phyloP scores from a whole-genome alignment of 2,329 filamentous ascomycete species.

The Aspergillus caelatus region DNA sequence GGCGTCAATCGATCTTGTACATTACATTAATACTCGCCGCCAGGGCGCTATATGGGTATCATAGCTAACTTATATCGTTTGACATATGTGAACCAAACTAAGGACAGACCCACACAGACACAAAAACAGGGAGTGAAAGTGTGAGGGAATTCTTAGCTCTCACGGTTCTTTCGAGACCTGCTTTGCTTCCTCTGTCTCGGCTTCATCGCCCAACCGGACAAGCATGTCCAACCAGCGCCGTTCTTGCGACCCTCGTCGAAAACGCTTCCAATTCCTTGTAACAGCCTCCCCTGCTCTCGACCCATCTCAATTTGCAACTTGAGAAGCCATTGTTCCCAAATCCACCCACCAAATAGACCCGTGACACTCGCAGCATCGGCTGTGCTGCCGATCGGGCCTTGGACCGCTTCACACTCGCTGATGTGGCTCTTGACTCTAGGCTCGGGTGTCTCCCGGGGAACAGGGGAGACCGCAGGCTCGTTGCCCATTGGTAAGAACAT shows the following conservation, averaged over 20 bases:
- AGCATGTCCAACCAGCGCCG: constrained; percentile 61
- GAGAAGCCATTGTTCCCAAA: constrained; percentile 96
- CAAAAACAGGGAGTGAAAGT: constrained; percentile 10
- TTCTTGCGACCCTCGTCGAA: constrained; percentile 63
- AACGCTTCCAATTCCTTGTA: constrained; percentile 60
- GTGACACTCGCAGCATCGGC: constrained; percentile 73
- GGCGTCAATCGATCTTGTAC: not conserved
- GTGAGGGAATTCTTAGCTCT: constrained; percentile 4
- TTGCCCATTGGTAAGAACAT: constrained; percentile 81
- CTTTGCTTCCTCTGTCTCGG: constrained; percentile 32
- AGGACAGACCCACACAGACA: not conserved
- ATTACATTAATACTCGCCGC: constrained; percentile 24
- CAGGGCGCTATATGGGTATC: constrained; percentile 19
- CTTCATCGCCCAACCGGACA: constrained; percentile 64
- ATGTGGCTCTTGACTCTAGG: constrained; percentile 40
- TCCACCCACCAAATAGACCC: constrained; percentile 82
- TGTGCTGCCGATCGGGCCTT: constrained; percentile 65
- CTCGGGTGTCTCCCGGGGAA: constrained; percentile 44
- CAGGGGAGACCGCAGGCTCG: constrained; percentile 49
- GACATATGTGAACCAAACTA: constrained; percentile 7
- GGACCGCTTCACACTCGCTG: constrained; percentile 61
- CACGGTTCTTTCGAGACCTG: not conserved
- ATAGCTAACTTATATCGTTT: constrained; percentile 7
- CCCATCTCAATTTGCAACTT: constrained; percentile 86
- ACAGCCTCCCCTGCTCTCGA: constrained; percentile 57